phyloP scores from a whole-genome alignment of 2,329 filamentous ascomycete species.

The Aspergillus thermomutatus region DNA sequence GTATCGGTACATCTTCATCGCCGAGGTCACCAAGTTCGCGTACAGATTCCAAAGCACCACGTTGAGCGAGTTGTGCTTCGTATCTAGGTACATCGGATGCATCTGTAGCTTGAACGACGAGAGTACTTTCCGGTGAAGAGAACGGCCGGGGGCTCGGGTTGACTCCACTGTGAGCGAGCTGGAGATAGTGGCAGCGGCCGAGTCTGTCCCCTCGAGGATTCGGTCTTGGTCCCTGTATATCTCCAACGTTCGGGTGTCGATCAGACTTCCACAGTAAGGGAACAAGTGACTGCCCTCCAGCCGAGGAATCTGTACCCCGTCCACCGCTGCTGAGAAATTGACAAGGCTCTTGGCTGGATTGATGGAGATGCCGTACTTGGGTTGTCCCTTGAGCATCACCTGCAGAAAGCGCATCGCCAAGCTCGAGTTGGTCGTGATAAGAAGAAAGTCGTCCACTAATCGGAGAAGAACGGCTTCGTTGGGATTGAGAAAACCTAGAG shows the following conservation, averaged over 20 bases:
- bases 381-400: slow-evolving; percentile 74
- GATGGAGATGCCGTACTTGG: slow-evolving; percentile 75
- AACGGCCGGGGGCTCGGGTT: slow-evolving; percentile 67
- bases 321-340: slow-evolving; percentile 70
- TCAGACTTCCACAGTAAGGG: slow-evolving; percentile 81
- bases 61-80: slow-evolving; percentile 65
- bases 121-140: slow-evolving; percentile 76
- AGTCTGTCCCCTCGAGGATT: slow-evolving; percentile 39
- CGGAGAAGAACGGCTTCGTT: slow-evolving; percentile 69
- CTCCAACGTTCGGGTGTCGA: slow-evolving; percentile 72
- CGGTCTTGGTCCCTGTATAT: slow-evolving; percentile 66
- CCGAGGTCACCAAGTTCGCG: slow-evolving; percentile 71
- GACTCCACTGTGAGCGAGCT: slow-evolving; percentile 78
- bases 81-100: slow-evolving; percentile 54
- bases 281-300: slow-evolving; percentile 54
- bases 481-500: slow-evolving; percentile 63
- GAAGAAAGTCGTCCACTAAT: slow-evolving; percentile 87
- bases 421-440: slow-evolving; percentile 68
- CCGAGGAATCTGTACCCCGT: slow-evolving; percentile 51
- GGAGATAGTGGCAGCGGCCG: slow-evolving; percentile 57
- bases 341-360: slow-evolving; percentile 75
- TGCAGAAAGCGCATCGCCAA: slow-evolving; percentile 72
- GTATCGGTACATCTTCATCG: slow-evolving; percentile 67
- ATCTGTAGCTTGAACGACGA: slow-evolving; percentile 77
- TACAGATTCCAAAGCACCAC: slow-evolving; percentile 74